These are phyloP conservation scores for Leptographium procerum DNA, from an alignment of 2,329 filamentous ascomycete genomes.

Conservation along the genomic window DNA sequence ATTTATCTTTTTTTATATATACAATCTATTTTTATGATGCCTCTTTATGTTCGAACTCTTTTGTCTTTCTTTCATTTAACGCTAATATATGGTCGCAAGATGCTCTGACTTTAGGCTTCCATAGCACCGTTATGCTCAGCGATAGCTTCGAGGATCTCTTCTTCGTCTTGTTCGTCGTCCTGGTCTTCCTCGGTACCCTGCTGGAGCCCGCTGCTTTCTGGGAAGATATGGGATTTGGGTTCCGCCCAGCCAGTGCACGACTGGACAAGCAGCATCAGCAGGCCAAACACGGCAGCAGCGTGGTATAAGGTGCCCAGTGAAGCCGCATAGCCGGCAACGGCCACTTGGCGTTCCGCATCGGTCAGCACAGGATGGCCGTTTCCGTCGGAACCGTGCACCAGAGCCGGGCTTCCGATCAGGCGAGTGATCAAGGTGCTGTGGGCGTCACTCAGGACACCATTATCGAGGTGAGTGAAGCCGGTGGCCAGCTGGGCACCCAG, in stretches of 20 bases:
- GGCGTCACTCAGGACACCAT: slow-evolving; percentile 19
- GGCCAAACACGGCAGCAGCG: slow-evolving; percentile 30
- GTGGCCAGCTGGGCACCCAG: slow-evolving; percentile 42
- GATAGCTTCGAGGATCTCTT: slow-evolving; percentile 22
- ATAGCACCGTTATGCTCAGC: slow-evolving; percentile 18
- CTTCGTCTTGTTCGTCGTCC: slow-evolving; percentile 18
- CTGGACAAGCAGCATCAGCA: slow-evolving; percentile 35
- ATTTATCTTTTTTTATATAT: not conserved
- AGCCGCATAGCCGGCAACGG: slow-evolving; percentile 34
- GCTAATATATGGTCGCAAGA: not conserved
- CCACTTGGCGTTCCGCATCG: slow-evolving; percentile 30
- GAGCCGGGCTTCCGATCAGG: slow-evolving; percentile 38
- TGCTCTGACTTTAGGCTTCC: slow-evolving; percentile 15
- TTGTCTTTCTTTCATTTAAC: not conserved
- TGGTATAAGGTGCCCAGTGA: slow-evolving; percentile 35
- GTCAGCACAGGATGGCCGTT: slow-evolving; percentile 17
- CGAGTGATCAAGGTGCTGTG: slow-evolving; percentile 30
- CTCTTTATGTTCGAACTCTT: not conserved
- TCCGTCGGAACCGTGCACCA: slow-evolving; percentile 31
- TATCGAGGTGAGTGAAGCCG: slow-evolving; percentile 42
- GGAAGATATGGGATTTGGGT: slow-evolving; percentile 15
- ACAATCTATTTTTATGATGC: not conserved
- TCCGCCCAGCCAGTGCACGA: slow-evolving; percentile 39
- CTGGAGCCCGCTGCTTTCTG: not conserved
- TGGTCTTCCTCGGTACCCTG: slow-evolving; percentile 27